Conservation (phyloP, 2,329 filamentous ascomycete species). For the Aspergillus oerlinghausenensis region DNA sequence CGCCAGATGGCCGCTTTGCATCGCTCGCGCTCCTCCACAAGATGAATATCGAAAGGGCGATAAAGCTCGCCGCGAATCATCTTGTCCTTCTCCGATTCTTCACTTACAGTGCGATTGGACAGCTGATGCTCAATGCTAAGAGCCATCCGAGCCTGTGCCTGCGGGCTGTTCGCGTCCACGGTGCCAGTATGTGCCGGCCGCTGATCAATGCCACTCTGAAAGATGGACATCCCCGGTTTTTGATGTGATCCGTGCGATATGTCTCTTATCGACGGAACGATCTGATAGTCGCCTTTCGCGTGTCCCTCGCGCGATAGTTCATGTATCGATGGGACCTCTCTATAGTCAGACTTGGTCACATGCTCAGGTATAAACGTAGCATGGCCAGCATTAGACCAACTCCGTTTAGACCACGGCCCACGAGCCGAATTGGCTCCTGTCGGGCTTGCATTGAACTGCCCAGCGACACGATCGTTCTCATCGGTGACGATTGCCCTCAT, state of each 20-base stretch:
- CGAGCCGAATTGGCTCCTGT: conserved; percentile 29
- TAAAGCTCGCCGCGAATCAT: conserved; percentile 82
- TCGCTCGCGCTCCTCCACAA: conserved; percentile 77
- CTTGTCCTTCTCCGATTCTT: conserved; percentile 74
- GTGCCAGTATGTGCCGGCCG: conserved; percentile 30
- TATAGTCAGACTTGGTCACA: conserved; percentile 36
- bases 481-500: conserved; percentile 44
- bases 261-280: conserved; percentile 39
- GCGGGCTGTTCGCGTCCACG: conserved; percentile 38
- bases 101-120: conserved; percentile 36
- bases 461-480: conserved; percentile 35
- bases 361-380: conserved; percentile 36
- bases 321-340: conserved; percentile 38
- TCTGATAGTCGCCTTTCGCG: conserved; percentile 37
- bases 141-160: conserved; percentile 42
- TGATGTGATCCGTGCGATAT: conserved; percentile 32
- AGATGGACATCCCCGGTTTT: conserved; percentile 34
- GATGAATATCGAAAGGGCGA: conserved; percentile 69
- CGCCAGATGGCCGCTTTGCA: conserved; percentile 77
- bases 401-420: conserved; percentile 38
- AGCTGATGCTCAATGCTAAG: conserved; percentile 40
- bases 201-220: conserved; percentile 34
- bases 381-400: conserved; percentile 35
- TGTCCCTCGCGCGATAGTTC: conserved; percentile 36
- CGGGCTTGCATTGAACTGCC: conserved; percentile 40